These are phyloP conservation scores for Hibiscus syriacus DNA, from an alignment of 345 rosid genomes.

Conservation along the genomic window DNA sequence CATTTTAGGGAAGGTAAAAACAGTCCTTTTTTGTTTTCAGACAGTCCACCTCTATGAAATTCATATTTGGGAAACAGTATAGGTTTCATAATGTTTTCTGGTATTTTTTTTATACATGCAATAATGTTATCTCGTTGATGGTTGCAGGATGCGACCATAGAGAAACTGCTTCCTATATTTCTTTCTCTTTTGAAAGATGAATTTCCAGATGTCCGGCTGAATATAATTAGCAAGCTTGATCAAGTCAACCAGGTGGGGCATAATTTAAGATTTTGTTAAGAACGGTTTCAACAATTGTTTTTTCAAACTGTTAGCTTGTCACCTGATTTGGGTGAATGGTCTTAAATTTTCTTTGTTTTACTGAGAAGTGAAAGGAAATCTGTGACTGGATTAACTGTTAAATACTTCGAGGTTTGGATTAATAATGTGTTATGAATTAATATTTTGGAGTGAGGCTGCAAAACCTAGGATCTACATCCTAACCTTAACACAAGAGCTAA, in stretches of 20 bases:
- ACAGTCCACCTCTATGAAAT: background rate
- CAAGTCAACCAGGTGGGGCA: slow-evolving; percentile 52
- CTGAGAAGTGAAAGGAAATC: background rate
- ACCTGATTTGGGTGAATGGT: background rate
- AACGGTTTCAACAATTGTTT: background rate
- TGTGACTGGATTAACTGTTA: background rate
- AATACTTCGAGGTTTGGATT: background rate
- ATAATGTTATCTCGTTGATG: background rate
- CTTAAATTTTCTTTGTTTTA: background rate
- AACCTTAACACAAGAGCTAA: background rate
- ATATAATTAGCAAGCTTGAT: slow-evolving; percentile 59
- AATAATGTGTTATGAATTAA: background rate
- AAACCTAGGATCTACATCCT: background rate
- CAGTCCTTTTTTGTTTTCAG: background rate
- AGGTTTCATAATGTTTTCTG: background rate
- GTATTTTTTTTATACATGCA: background rate
- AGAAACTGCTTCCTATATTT: slow-evolving; percentile 51
- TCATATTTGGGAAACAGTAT: background rate
- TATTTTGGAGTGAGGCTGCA: background rate
- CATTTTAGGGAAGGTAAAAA: slow-evolving; percentile 51
- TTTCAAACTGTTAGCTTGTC: background rate
- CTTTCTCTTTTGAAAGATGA: slow-evolving; percentile 58
- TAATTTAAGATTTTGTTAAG: background rate
- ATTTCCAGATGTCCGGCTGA: slow-evolving; percentile 56
- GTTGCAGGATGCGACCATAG: slow-evolving; percentile 51